Evolutionary conservation across 805 yeast species (phyloP).

Genomic region (Metschnikowia bowlesiae): DNA sequence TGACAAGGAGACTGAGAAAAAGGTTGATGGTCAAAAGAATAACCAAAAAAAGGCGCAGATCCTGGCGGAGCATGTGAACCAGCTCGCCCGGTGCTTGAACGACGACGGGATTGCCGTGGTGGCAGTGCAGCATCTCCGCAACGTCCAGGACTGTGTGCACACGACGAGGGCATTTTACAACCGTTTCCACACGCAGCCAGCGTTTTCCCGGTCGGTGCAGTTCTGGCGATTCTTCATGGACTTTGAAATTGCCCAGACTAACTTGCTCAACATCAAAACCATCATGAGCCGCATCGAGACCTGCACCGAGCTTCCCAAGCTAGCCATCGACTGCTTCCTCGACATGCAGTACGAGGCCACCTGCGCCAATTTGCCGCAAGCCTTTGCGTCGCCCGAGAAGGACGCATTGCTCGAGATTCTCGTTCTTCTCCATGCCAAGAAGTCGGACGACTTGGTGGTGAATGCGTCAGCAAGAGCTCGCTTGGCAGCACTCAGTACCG

Average conservation of each 20-base stretch:
- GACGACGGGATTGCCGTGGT: slow-evolving; percentile 39
- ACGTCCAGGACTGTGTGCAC: slow-evolving; percentile 20
- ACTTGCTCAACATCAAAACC: slow-evolving; percentile 41
- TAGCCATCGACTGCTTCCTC: slow-evolving; percentile 42
- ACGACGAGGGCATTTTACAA: slow-evolving; percentile 28
- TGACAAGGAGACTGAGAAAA: no score
- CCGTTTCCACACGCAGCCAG: slow-evolving; percentile 21
- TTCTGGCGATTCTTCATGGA: slow-evolving; percentile 60
- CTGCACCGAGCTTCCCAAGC: slow-evolving; percentile 46
- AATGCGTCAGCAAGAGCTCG: slow-evolving; percentile 24
- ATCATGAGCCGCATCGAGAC: slow-evolving; percentile 44
- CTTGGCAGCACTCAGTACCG: slow-evolving; percentile 19
- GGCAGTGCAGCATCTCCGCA: slow-evolving; percentile 21
- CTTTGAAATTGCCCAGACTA: slow-evolving; percentile 43
- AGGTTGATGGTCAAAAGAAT: no score
- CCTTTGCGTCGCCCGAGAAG: slow-evolving; percentile 12
- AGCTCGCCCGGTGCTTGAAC: slow-evolving; percentile 31
- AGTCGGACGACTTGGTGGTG: slow-evolving; percentile 24
- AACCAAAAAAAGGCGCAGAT: background rate
- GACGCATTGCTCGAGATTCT: slow-evolving; percentile 12
- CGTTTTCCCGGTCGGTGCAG: slow-evolving; percentile 36
- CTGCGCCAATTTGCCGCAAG: slow-evolving; percentile 21
- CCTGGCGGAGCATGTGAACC: background rate
- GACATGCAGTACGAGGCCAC: slow-evolving; percentile 22
- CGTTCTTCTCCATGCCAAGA: slow-evolving; percentile 18